These are phyloP conservation scores for Ochetophila trinervis DNA, from an alignment of 306 rosid species.

Conservation along the genomic window DNA sequence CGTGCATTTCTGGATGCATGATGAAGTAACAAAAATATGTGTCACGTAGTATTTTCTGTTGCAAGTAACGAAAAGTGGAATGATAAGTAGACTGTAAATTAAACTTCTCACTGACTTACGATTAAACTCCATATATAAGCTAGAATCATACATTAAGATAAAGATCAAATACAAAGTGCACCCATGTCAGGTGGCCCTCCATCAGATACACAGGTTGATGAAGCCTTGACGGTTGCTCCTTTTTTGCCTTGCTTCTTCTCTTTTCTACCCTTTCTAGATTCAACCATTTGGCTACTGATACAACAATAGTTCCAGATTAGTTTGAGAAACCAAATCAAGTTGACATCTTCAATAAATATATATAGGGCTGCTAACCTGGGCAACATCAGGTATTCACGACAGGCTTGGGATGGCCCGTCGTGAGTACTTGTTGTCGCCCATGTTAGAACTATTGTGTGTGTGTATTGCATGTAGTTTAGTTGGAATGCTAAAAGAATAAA, in stretches of 20 bases:
- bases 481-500: background rate
- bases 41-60: too few relatives aligned
- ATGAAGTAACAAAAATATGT: too few relatives aligned
- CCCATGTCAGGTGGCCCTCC: conserved; percentile 68
- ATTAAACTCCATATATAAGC: background rate
- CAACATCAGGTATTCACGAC: too few relatives aligned
- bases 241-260: conserved; percentile 55
- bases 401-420: too few relatives aligned
- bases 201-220: conserved; percentile 29
- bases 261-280: conserved; percentile 48
- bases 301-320: conserved; percentile 27
- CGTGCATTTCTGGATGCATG: too few relatives aligned
- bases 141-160: conserved; percentile 26
- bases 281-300: conserved; percentile 51
- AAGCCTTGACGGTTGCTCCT: conserved; percentile 37
- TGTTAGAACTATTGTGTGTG: too few relatives aligned
- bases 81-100: too few relatives aligned
- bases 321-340: background rate
- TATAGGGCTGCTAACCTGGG: too few relatives aligned
- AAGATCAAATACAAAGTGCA: conserved; percentile 70
- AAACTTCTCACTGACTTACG: too few relatives aligned
- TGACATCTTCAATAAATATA: background rate
- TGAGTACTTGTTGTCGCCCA: too few relatives aligned
- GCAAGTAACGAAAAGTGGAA: too few relatives aligned
- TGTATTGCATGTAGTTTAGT: background rate